phyloP scores from a whole-genome alignment of 129 eudicot genomes.

The Mikania micrantha region DNA sequence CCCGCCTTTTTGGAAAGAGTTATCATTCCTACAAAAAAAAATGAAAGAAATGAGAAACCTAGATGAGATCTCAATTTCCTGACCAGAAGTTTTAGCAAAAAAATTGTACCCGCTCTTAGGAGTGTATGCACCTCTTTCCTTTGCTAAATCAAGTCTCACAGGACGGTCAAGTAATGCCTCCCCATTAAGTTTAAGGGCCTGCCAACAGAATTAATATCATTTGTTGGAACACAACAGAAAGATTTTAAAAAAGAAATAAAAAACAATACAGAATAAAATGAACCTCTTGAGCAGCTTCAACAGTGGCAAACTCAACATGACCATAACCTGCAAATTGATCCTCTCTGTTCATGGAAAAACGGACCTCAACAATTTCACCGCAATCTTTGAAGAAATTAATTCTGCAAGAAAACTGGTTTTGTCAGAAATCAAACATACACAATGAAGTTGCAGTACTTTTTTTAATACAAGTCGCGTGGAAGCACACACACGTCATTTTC shows the following conservation, averaged over 20 bases:
- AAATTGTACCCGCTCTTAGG: conserved; percentile 41
- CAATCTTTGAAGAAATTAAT: conserved; percentile 57
- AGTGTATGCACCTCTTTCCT: conserved; percentile 53
- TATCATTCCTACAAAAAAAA: conserved; percentile 20
- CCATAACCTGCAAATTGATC: conserved; percentile 79
- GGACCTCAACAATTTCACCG: conserved; percentile 69
- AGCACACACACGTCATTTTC: conserved; percentile 59
- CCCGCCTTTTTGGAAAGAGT: conserved; percentile 41
- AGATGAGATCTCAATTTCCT: background rate
- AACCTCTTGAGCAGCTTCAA: conserved; percentile 70
- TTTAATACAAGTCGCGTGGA: too few relatives aligned
- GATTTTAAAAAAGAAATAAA: background rate
- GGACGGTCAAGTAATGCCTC: conserved; percentile 37
- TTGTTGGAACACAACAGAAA: background rate
- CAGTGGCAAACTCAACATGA: conserved; percentile 78
- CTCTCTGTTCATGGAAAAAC: conserved; percentile 51
- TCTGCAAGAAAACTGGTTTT: conserved; percentile 30
- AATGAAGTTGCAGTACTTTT: background rate
- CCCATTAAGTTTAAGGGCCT: conserved; percentile 32
- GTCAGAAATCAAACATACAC: background rate
- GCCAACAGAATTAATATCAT: background rate
- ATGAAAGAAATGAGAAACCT: background rate
- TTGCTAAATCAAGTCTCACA: conserved; percentile 54
- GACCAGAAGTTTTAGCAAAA: background rate
- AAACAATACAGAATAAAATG: background rate